Evolutionary conservation across 75 land plant genomes (phyloP), one percentile per base, ranked within the genome.

Genomic region (Sequoia sempervirens): DNA sequence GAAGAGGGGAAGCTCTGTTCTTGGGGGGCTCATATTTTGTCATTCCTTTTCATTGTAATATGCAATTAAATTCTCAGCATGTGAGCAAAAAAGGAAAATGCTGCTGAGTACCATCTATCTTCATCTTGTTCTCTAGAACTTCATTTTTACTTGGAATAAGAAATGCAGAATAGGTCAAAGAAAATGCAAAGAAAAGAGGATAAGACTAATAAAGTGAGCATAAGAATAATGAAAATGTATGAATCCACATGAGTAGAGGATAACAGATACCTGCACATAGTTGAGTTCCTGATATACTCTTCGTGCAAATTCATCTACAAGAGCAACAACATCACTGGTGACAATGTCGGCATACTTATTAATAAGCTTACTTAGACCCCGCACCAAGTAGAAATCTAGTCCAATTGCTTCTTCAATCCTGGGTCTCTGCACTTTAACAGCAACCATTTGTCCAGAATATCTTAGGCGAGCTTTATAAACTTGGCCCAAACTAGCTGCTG

Each of bases 261-360:
- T 43, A 78, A 78, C 32, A 78, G 52, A 28, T 81, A 97, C 99
- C 98, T 97, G 99, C 40, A 97, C 99, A 85, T 97, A 97, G 86
- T 97, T 97, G 69, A 97, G 96, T 88, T 97, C 99, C 84, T 97
- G 99, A 84, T 91, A 97, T 70, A 97, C 99, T 90, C 99, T 90
- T 76, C 94, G 40, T 75, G 98, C 99, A 94, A 97, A 97, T 85
- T 97, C 99, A 88, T 97, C 99, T 81, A 96, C 85, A 81, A 97
- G 94, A 69, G 94, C 96, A 86, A 94, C 98, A 83, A 94, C 95
- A 88, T 96, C 96, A 89, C 90, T 96, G 64, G 94, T 88, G 23
- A 97, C 83, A 79, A 94, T 84, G 75, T 94, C 96, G 23, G 96
- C 98, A 87, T 97, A 93, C 79, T 92, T 90, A 81, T 96, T 97